These are phyloP conservation scores for Aspergillus asperescens DNA, from an alignment of 495 filamentous ascomycete genomes.

Conservation along the genomic window DNA sequence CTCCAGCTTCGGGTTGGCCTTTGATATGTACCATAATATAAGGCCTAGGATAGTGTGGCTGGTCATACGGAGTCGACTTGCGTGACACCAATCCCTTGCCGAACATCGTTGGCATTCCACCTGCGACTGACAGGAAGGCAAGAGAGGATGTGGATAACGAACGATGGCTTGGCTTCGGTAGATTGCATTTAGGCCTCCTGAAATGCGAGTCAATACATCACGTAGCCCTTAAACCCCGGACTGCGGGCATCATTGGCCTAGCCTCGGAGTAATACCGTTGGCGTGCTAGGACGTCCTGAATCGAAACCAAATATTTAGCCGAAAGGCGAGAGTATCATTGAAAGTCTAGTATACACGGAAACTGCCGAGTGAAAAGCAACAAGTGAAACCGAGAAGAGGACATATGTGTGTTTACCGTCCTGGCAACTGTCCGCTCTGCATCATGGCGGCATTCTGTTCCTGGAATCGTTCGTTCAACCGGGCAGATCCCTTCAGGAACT, in stretches of 20 bases:
- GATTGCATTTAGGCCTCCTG: not conserved
- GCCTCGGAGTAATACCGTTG: not conserved
- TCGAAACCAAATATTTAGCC: conserved; percentile 6
- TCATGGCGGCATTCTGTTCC: conserved; percentile 88
- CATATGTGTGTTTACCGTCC: conserved; percentile 32
- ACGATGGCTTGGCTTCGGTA: not conserved
- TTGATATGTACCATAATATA: not conserved
- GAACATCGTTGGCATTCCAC: not conserved
- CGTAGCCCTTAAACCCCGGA: not conserved
- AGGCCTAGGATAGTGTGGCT: not conserved
- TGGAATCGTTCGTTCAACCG: conserved; percentile 86
- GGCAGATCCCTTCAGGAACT: conserved; percentile 82
- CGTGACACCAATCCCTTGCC: conserved; percentile 7
- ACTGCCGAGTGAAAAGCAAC: conserved; percentile 10
- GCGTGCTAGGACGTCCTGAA: not conserved
- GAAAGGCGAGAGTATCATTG: conserved; percentile 18
- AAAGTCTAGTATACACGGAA: conserved; percentile 21
- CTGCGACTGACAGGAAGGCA: not conserved
- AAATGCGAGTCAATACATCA: not conserved
- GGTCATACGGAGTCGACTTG: conserved; percentile 2
- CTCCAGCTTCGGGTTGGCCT: not conserved
- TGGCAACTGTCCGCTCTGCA: conserved; percentile 57
- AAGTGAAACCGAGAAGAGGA: conserved; percentile 6
- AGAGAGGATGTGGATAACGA: not conserved
- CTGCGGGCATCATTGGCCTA: not conserved